Conservation (phyloP, 352 stramenopile genomes). For the Phytophthora ohioensis region DNA sequence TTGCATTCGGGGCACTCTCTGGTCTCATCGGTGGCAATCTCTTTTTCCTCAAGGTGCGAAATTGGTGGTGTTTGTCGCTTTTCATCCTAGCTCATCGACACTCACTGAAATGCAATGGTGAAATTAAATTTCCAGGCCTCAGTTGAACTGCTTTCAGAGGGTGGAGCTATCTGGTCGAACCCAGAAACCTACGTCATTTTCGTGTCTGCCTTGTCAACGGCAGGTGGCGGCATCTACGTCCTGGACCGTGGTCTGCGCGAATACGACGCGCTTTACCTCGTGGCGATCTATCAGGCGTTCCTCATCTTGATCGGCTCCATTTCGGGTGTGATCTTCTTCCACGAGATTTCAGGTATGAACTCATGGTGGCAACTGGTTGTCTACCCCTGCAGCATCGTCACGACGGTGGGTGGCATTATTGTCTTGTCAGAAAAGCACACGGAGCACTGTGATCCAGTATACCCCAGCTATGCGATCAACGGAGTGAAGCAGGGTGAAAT, state of each 20-base stretch:
- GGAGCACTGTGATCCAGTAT: constrained; percentile 52
- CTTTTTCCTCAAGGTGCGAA: constrained; percentile 86
- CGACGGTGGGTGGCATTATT: constrained; percentile 81
- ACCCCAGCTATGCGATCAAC: constrained; percentile 39
- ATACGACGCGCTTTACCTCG: constrained; percentile 89
- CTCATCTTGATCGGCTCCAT: constrained; percentile 88
- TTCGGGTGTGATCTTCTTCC: constrained; percentile 90
- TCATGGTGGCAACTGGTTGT: constrained; percentile 82
- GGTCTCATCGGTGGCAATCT: constrained; percentile 87
- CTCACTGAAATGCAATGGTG: constrained; percentile 1
- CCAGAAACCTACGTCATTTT: constrained; percentile 85
- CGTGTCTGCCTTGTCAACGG: constrained; percentile 61
- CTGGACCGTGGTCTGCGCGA: constrained; percentile 78
- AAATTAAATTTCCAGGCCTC: constrained; percentile 56
- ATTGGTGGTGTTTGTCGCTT: not conserved
- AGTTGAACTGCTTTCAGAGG: constrained; percentile 82
- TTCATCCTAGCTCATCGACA: not conserved
- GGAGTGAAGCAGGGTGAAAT: constrained; percentile 53
- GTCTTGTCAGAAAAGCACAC: constrained; percentile 86
- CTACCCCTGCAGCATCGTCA: constrained; percentile 83
- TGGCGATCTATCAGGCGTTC: constrained; percentile 88
- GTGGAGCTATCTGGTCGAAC: constrained; percentile 68
- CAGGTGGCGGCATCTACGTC: constrained; percentile 84
- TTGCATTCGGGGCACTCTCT: constrained; percentile 83
- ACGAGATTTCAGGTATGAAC: constrained; percentile 85